Evolutionary conservation across 1,139 yeast species (phyloP), one percentile per base, ranked within the genome.

Genomic region (Barnettozyma hawaiiensis): DNA sequence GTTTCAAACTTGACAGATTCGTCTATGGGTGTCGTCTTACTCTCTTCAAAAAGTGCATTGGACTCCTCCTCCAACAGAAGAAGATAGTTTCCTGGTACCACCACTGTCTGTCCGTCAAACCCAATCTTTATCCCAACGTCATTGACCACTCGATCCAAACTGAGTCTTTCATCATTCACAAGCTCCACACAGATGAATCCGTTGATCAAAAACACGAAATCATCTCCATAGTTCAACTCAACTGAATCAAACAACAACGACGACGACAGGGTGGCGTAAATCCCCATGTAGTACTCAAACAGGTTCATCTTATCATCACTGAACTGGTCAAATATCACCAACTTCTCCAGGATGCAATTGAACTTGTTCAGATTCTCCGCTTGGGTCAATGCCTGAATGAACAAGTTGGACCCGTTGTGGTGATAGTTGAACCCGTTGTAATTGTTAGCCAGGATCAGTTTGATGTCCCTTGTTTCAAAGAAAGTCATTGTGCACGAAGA

Each of bases 401-500:
- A 31, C 3, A 55, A 47, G 22, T 49, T 49, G 23, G 43, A 49
- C 16, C 35, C 29, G 12, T 39, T 44, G 22, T 47, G 45, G 12
- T 22, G 35, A 35, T 50, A 50, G 8, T 47, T 41, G 43, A 53
- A 53, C 3, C 42, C 36, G 14, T 53, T 46, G 38, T 53, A 52
- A 38, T 53, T 54, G 40, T 53, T 54, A 1, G 58, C 58, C 33
- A 55, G 29, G 14, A 54, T 54, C 38, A 47, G 35, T 16, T 43
- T 46, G 7, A 45, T 48, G 12, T 49, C 51, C 12, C 33, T 39
- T 10, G 47, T 34, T 5, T 31, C 26, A 29, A 46, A 43, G 7
- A 29, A 44, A 1, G 55, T 55, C 40, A 41, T 41, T 14, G 40
- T 27, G n/a, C n/a, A n/a, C n/a, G n/a, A n/a, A n/a, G 23, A 36